Percentiles rank a stretch among this genome's conserved stretches.
Evolutionary conservation across 2,329 filamentous ascomycete species (phyloP).

Genomic region (Stemphylium beticola): DNA sequence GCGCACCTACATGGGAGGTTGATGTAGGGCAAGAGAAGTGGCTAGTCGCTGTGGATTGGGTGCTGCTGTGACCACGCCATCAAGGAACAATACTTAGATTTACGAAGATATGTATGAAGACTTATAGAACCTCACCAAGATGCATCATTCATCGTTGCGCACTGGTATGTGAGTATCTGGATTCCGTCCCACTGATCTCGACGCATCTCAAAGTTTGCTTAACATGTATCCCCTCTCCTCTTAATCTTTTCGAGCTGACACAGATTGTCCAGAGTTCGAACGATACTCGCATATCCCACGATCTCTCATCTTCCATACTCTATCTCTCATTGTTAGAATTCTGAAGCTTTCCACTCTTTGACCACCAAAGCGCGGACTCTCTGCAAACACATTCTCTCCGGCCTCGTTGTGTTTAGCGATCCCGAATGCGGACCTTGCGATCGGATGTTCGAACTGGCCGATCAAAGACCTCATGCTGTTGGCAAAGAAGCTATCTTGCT

Average conservation of each 20-base stretch:
- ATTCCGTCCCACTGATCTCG: not conserved
- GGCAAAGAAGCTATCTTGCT: constrained; percentile 5
- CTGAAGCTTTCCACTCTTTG: too few relatives aligned
- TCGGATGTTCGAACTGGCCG: not conserved
- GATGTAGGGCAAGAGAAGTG: constrained; percentile 44
- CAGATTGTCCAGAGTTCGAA: too few relatives aligned
- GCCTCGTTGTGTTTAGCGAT: not conserved
- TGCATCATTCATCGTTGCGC: not conserved
- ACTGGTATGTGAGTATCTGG: not conserved
- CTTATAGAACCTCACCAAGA: not conserved
- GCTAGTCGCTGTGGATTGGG: constrained; percentile 54
- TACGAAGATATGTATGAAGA: constrained; percentile 18
- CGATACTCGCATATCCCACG: too few relatives aligned
- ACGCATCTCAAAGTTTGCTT: too few relatives aligned
- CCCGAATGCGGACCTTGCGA: not conserved
- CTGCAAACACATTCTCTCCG: not conserved
- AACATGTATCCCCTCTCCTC: too few relatives aligned
- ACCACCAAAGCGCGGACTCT: not conserved
- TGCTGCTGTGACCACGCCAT: constrained; percentile 21
- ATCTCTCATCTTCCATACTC: too few relatives aligned
- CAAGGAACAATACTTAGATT: not conserved
- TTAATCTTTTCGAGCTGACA: too few relatives aligned
- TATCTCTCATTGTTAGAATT: too few relatives aligned
- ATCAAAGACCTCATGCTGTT: constrained; percentile 5
- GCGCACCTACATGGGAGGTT: constrained; percentile 52